phyloP scores from a whole-genome alignment of 2,329 filamentous ascomycete species.

The Helotiales sp. region DNA sequence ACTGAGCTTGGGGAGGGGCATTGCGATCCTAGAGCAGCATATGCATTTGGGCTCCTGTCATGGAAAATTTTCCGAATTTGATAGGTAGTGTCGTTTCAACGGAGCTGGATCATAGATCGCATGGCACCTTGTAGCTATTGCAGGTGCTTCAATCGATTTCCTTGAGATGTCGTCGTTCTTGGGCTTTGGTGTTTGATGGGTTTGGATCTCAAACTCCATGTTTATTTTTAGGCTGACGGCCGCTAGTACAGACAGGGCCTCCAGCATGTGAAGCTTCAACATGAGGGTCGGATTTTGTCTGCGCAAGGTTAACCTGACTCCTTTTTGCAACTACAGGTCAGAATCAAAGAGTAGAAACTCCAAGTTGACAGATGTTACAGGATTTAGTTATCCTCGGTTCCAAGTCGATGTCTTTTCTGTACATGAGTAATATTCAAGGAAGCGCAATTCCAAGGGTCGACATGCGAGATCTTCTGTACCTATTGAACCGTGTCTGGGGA shows the following conservation, averaged over 20 bases:
- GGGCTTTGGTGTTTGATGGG: conserved; percentile 16
- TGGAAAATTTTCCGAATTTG: background rate
- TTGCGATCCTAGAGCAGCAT: conserved; percentile 31
- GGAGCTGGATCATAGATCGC: conserved; percentile 2
- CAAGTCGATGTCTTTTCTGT: too few relatives aligned
- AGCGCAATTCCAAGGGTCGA: background rate
- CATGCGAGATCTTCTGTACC: background rate
- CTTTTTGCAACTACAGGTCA: background rate
- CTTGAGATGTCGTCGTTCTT: conserved; percentile 22
- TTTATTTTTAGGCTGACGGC: conserved; percentile 18
- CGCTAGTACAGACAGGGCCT: conserved; percentile 7
- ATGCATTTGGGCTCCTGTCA: conserved; percentile 25
- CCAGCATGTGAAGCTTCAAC: background rate
- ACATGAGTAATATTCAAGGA: too few relatives aligned
- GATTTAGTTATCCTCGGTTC: background rate
- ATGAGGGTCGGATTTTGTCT: background rate
- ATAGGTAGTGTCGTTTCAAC: background rate
- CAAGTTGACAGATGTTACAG: background rate
- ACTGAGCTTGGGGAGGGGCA: conserved; percentile 57
- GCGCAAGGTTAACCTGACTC: background rate
- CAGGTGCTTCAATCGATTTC: conserved; percentile 6
- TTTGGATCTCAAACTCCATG: conserved; percentile 18
- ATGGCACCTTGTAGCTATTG: background rate
- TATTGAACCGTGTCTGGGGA: background rate
- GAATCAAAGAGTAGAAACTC: background rate